These are phyloP conservation scores for Candolleomyces efflorescens DNA, from an alignment of 768 basidiomycete species.

Conservation along the genomic window DNA sequence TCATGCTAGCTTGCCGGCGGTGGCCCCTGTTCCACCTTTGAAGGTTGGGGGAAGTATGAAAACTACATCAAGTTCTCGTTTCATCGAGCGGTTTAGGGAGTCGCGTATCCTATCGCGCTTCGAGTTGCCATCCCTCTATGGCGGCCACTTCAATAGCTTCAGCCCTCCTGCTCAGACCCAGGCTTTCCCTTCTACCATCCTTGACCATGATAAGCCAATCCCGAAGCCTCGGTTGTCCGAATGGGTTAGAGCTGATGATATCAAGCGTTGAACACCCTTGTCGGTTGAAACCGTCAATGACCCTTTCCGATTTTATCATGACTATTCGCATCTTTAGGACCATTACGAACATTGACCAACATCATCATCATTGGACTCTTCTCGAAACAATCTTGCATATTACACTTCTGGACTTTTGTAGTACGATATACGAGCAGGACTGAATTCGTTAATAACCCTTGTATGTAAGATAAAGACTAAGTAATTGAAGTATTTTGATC, in stretches of 20 bases:
- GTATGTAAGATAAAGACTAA: no score
- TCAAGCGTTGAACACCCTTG: constrained; percentile 8
- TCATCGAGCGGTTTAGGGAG: constrained; percentile 37
- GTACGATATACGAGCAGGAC: no score
- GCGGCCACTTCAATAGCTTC: constrained; percentile 12
- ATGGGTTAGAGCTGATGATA: constrained; percentile 47
- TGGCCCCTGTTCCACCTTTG: constrained; percentile 25
- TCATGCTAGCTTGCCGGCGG: constrained; percentile 16
- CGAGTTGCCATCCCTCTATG: constrained; percentile 19
- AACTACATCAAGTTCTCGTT: constrained; percentile 31
- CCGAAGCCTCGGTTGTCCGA: constrained; percentile 46
- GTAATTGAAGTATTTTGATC: neutral
- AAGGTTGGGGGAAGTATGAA: constrained; percentile 15
- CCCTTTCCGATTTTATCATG: neutral
- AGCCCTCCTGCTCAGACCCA: neutral
- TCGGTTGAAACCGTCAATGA: neutral
- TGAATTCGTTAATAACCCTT: no score
- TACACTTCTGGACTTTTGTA: no score
- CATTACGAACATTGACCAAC: neutral
- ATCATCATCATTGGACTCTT: no score
- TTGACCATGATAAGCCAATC: constrained; percentile 53
- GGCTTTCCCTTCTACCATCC: constrained; percentile 37
- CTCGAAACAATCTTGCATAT: no score
- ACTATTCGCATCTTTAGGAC: neutral
- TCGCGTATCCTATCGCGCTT: constrained; percentile 28